Evolutionary conservation across 257 asterid species (phyloP).

Genomic region (Plectranthus barbatus): DNA sequence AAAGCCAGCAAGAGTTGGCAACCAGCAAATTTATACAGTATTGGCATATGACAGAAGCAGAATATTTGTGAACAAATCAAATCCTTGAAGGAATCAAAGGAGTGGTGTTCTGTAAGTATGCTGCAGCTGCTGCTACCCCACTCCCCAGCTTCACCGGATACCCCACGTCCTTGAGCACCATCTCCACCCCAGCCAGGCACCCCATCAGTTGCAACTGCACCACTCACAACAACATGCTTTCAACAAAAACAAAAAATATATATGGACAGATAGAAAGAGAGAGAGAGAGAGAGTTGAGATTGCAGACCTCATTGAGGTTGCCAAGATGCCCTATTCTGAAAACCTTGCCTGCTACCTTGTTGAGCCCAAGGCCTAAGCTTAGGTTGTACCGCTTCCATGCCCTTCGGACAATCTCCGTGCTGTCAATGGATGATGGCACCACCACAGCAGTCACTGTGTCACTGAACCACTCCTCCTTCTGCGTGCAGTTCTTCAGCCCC

Average conservation of each 20-base stretch:
- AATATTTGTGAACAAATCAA: slow-evolving; percentile 26
- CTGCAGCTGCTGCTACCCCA: slow-evolving; percentile 89
- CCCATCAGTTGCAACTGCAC: slow-evolving; percentile 89
- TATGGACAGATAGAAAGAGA: too few relatives aligned
- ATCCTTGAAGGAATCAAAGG: slow-evolving; percentile 96
- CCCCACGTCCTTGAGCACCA: slow-evolving; percentile 96
- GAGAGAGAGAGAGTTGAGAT: not conserved
- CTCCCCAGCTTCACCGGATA: slow-evolving; percentile 87
- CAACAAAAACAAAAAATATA: not conserved
- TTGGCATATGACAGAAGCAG: slow-evolving; percentile 14
- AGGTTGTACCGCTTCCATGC: slow-evolving; percentile 96
- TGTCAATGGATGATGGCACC: slow-evolving; percentile 74
- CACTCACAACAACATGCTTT: not conserved
- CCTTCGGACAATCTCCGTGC: slow-evolving; percentile 64
- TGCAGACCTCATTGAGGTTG: slow-evolving; percentile 67
- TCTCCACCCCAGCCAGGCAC: slow-evolving; percentile 96
- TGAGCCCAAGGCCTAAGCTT: slow-evolving; percentile 92
- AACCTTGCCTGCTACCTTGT: slow-evolving; percentile 96
- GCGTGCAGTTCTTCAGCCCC: slow-evolving; percentile 99
- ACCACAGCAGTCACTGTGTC: slow-evolving; percentile 94
- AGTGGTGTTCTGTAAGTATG: slow-evolving; percentile 72
- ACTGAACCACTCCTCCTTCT: slow-evolving; percentile 92
- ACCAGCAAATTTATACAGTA: slow-evolving; percentile 47
- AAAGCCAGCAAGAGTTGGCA: slow-evolving; percentile 18
- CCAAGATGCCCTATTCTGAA: slow-evolving; percentile 99